These are phyloP conservation scores for Sporothrix curviconia DNA, from an alignment of 2,329 filamentous ascomycete species.

Conservation along the genomic window DNA sequence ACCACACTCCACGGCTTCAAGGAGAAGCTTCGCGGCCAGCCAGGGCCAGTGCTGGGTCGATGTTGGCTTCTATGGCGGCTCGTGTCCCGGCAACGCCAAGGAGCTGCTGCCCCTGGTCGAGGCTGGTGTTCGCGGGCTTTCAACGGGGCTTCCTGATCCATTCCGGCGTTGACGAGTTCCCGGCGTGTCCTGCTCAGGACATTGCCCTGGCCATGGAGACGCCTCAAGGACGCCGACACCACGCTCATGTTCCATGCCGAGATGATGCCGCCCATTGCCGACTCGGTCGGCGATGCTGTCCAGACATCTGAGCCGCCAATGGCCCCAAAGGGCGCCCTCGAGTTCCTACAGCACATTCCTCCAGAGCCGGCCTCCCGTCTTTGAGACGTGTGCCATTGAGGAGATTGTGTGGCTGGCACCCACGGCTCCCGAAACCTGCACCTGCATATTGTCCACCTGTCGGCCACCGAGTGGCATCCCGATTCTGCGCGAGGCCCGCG, in stretches of 20 bases:
- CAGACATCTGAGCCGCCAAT: conserved; percentile 63
- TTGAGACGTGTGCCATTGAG: conserved; percentile 85
- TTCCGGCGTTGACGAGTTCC: conserved; percentile 94
- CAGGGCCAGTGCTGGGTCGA: conserved; percentile 93
- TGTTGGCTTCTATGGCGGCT: conserved; percentile 97
- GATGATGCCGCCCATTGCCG: conserved; percentile 84
- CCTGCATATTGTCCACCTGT: conserved; percentile 90
- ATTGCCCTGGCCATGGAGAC: conserved; percentile 73
- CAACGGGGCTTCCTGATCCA: conserved; percentile 97
- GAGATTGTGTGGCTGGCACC: conserved; percentile 78
- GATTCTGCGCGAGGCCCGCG: conserved; percentile 65
- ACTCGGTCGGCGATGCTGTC: conserved; percentile 69
- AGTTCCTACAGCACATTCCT: conserved; percentile 85
- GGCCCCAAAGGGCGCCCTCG: conserved; percentile 63
- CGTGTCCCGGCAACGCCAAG: conserved; percentile 76
- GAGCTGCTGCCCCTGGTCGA: conserved; percentile 76
- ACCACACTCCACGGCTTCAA: conserved; percentile 77
- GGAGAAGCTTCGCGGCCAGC: conserved; percentile 79
- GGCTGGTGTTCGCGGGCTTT: conserved; percentile 86
- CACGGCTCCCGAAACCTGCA: conserved; percentile 72
- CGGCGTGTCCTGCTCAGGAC: conserved; percentile 74
- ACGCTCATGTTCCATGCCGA: conserved; percentile 99
- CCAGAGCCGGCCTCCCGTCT: conserved; percentile 77
- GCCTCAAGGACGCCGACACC: conserved; percentile 72
- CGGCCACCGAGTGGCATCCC: conserved; percentile 84